Evolutionary conservation across 106 monocot genomes (phyloP), one percentile per base, ranked within the genome.

Genomic region (Dendrobium nobile): DNA sequence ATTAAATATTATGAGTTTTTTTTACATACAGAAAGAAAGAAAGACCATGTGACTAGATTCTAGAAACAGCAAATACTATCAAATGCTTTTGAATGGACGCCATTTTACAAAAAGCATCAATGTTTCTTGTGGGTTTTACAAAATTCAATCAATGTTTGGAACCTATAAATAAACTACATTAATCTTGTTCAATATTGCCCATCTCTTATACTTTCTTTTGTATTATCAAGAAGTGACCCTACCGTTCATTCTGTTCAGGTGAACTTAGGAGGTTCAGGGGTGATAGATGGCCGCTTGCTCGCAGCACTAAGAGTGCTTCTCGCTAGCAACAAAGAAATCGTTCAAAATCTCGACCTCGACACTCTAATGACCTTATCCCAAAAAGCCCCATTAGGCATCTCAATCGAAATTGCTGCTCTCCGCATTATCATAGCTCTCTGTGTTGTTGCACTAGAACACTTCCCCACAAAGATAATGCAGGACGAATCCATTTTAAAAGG

Each of bases 401-500:
- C 84, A 15, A 75, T 78, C 64, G 95, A 99, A 90, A 76, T 72
- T 67, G 76, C 86, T n/a, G 87, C 86, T 7, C 88, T 99, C 67
- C 86, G 91, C 43, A 93, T 84, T 9, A 77, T 93, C 18, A 79
- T 99, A 80, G 85, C 93, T 28, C 90, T 99, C 16, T 93, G 90
- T 76, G 89, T 88, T 20, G 80, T 95, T 82, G 83, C 84, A 1
- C 82, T 99, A 4, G 85, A 93, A 79, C 85, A 93, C 51, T 99
- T 99, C 83, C 88, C 95, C 9, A 95, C 99, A 20, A 95, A 95
- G 85, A 85, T 95, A 77, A 95, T 93, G 95, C 88, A 99, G 80
- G 99, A 99, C 82, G 99, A 99, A 79, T 73, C 79, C 15, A 67
- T 91, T 47, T 75, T 99, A 47, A 95, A 84, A 83, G 82, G 54